Conservation (phyloP, 495 filamentous ascomycete genomes). For the Trichocladium uniseriatum region DNA sequence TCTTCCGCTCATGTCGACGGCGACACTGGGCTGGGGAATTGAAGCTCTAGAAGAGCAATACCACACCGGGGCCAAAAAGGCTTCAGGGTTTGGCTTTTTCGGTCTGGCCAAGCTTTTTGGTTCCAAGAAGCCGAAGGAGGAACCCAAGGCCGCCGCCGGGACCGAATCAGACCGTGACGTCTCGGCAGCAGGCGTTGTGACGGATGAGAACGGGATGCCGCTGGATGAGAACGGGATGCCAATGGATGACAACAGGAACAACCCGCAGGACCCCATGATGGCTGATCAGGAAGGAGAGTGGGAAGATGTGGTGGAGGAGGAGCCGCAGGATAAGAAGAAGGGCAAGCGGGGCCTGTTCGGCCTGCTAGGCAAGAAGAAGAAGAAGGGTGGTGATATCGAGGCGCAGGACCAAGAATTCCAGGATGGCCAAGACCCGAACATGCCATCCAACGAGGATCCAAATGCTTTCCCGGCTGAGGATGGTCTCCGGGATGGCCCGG, state of each 20-base stretch:
- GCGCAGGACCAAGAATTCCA: background rate
- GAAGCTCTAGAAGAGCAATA: conserved; percentile 7
- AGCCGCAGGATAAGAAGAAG: background rate
- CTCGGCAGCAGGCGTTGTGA: background rate
- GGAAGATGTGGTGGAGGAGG: background rate
- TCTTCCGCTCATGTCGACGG: conserved; percentile 7
- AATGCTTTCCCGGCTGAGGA: too few species aligned
- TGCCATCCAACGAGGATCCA: background rate
- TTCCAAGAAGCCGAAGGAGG: conserved; percentile 1
- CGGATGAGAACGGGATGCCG: background rate
- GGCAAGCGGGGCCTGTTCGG: background rate
- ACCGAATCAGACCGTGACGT: background rate
- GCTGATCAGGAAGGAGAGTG: background rate
- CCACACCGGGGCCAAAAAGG: background rate
- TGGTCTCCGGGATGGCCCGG: too few species aligned
- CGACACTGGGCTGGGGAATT: conserved; percentile 6
- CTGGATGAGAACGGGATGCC: background rate
- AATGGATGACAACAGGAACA: background rate
- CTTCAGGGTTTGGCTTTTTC: conserved; percentile 5
- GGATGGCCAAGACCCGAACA: background rate
- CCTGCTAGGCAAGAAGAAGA: background rate
- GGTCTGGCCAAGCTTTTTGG: background rate
- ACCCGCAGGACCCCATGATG: background rate
- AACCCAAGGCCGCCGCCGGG: background rate
- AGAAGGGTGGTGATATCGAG: background rate